Evolutionary conservation across 345 rosid species (phyloP).

Genomic region (Populus pruinosa): DNA sequence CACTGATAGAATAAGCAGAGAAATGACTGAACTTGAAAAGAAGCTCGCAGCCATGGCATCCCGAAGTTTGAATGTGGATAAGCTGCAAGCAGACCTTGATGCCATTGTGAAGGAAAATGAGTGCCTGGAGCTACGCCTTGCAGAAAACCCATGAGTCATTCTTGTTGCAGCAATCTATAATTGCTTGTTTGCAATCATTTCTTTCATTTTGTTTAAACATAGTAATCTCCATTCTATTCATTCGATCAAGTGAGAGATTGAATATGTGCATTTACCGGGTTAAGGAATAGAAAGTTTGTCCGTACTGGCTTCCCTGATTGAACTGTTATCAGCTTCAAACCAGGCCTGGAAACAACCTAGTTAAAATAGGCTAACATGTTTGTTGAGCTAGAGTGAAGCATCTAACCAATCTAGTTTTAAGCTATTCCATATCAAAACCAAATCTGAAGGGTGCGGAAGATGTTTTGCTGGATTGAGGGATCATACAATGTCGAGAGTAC

Average conservation of each 20-base stretch:
- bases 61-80: constrained; percentile 49
- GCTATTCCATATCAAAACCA: neutral
- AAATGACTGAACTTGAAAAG: constrained; percentile 63
- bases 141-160: neutral
- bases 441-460: neutral
- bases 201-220: neutral
- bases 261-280: neutral
- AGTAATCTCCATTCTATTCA: neutral
- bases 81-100: constrained; percentile 58
- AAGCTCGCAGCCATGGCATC: constrained; percentile 56
- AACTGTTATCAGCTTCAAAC: too few species aligned
- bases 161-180: neutral
- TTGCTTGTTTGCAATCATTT: constrained; percentile 1
- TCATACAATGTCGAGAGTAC: too few species aligned
- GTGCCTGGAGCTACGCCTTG: constrained; percentile 33
- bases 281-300: neutral
- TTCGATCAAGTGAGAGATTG: neutral
- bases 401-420: neutral
- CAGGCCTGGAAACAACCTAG: too few species aligned
- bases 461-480: too few species aligned
- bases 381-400: neutral
- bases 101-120: constrained; percentile 59
- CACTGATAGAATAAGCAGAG: constrained; percentile 63
- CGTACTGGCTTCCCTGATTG: neutral
- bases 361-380: too few species aligned